Percentiles rank a stretch among this genome's conserved stretches.
phyloP scores from a whole-genome alignment of 257 asterid genomes.

The Thymus mandschuricus region DNA sequence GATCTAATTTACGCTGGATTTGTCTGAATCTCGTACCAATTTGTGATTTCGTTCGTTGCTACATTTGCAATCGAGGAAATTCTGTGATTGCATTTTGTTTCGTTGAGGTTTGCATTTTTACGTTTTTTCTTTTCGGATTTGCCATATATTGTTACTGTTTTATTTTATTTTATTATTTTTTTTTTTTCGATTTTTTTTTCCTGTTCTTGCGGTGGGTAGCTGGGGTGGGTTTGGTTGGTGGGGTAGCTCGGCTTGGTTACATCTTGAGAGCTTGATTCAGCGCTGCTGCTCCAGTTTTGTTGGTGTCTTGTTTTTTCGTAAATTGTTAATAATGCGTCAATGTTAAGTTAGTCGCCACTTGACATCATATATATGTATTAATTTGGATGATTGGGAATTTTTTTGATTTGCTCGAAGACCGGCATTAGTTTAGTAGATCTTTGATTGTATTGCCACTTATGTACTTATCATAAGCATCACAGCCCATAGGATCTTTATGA shows the following conservation, averaged over 20 bases:
- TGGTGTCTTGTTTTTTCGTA: slow-evolving; percentile 8
- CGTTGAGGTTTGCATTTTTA: not conserved
- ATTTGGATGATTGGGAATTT: slow-evolving; percentile 21
- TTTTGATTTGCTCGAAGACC: slow-evolving; percentile 11
- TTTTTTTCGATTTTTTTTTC: not conserved
- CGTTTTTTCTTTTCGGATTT: not conserved
- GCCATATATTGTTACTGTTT: not conserved
- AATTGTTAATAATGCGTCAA: slow-evolving; percentile 11
- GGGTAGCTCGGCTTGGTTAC: slow-evolving; percentile 16
- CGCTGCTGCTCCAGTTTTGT: not conserved
- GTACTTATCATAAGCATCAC: not conserved
- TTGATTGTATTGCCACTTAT: slow-evolving; percentile 18
- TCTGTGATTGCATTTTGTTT: not conserved
- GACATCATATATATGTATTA: not conserved
- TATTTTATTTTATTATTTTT: not conserved
- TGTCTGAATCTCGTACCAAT: not conserved
- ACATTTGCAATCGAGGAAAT: slow-evolving; percentile 5
- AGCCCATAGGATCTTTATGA: slow-evolving; percentile 8
- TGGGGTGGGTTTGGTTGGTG: slow-evolving; percentile 30
- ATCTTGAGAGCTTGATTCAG: slow-evolving; percentile 19
- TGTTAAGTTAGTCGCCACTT: slow-evolving; percentile 8
- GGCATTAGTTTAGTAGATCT: slow-evolving; percentile 20
- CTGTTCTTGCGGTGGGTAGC: slow-evolving; percentile 8
- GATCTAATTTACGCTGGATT: slow-evolving; percentile 9
- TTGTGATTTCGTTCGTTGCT: slow-evolving; percentile 6